Evolutionary conservation across 768 basidiomycete genomes (phyloP).

Genomic region (Termitomyces sp.): DNA sequence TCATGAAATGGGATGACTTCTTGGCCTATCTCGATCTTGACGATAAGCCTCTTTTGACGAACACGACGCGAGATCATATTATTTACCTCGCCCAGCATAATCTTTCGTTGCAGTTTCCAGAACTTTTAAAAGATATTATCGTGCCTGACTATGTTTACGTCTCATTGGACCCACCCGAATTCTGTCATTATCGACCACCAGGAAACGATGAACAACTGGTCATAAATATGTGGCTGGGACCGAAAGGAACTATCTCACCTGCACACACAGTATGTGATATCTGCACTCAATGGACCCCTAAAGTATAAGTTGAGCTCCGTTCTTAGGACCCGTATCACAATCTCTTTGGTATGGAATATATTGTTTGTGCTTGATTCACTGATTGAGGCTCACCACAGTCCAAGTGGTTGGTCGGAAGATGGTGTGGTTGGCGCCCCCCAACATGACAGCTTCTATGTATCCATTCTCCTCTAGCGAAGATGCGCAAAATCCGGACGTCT

Average conservation of each 20-base stretch:
- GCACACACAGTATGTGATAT: slow-evolving; percentile 70
- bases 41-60: slow-evolving; percentile 21
- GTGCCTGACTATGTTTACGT: slow-evolving; percentile 91
- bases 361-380: neutral
- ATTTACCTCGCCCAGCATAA: slow-evolving; percentile 92
- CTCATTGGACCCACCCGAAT: slow-evolving; percentile 42
- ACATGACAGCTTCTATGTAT: slow-evolving; percentile 54
- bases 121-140: slow-evolving; percentile 66
- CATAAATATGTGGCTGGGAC: slow-evolving; percentile 83
- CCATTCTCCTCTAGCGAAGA: slow-evolving; percentile 34
- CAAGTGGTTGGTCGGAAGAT: slow-evolving; percentile 90
- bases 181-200: slow-evolving; percentile 60
- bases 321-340: slow-evolving; percentile 91
- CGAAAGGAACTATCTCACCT: slow-evolving; percentile 75
- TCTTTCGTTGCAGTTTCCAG: slow-evolving; percentile 81
- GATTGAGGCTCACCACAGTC: slow-evolving; percentile 39
- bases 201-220: slow-evolving; percentile 61
- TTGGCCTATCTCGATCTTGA: slow-evolving; percentile 43
- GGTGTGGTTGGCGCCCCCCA: slow-evolving; percentile 87
- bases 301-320: neutral
- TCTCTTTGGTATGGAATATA: slow-evolving; percentile 60
- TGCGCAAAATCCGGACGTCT: slow-evolving; percentile 33
- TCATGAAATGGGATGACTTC: slow-evolving; percentile 80
- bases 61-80: slow-evolving; percentile 23
- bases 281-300: slow-evolving; percentile 8